These are phyloP conservation scores for Ascochyta pisi DNA, from an alignment of 2,329 filamentous ascomycete genomes.

Conservation along the genomic window DNA sequence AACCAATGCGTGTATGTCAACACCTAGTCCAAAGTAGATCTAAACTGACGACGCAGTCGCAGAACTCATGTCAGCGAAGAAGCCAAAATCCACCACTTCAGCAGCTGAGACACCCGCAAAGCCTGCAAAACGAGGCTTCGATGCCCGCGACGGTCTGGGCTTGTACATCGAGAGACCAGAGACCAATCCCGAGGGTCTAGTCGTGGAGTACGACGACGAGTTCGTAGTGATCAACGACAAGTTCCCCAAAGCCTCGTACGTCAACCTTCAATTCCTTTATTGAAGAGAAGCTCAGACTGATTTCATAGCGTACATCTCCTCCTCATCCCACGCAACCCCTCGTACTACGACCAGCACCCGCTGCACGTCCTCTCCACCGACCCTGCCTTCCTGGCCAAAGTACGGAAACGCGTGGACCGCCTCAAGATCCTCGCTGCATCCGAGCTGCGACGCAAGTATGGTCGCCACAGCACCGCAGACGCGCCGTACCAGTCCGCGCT, in stretches of 20 bases:
- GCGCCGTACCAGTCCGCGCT: conserved; percentile 65
- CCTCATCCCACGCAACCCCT: conserved; percentile 76
- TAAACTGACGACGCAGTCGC: conserved; percentile 49
- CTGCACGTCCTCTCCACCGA: conserved; percentile 76
- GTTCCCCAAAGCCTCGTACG: conserved; percentile 73
- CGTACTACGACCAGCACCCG: conserved; percentile 71
- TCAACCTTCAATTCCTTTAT: neutral
- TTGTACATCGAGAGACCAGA: conserved; percentile 71
- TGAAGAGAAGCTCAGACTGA: neutral
- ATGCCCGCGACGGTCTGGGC: conserved; percentile 67
- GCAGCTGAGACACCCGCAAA: conserved; percentile 17
- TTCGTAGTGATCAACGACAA: conserved; percentile 82
- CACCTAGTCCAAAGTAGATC: conserved; percentile 2
- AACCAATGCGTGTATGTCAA: conserved; percentile 48
- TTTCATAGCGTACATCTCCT: conserved; percentile 76
- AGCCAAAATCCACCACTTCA: conserved; percentile 36
- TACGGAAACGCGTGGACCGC: conserved; percentile 66
- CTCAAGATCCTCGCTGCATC: conserved; percentile 71
- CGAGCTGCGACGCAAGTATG: conserved; percentile 75
- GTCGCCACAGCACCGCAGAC: conserved; percentile 68
- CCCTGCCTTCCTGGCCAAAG: conserved; percentile 68
- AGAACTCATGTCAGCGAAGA: conserved; percentile 56
- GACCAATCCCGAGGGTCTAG: conserved; percentile 62
- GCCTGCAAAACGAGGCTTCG: conserved; percentile 23
- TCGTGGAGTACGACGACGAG: conserved; percentile 71